Evolutionary conservation across 345 rosid species (phyloP).

Genomic region (Ceriops decandra): DNA sequence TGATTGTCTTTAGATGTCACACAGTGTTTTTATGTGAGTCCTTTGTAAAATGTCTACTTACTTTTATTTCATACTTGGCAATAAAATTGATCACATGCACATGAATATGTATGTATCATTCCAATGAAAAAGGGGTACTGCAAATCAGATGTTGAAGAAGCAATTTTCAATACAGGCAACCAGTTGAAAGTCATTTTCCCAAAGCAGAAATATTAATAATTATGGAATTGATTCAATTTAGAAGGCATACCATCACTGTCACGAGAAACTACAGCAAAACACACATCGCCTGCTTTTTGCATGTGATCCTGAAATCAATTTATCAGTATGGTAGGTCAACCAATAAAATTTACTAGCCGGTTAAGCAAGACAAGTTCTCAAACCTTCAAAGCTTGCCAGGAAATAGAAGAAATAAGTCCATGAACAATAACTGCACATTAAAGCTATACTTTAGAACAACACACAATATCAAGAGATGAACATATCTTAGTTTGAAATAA

Average conservation of each 20-base stretch:
- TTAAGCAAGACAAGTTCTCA: slow-evolving; percentile 10
- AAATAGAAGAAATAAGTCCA: slow-evolving; percentile 88
- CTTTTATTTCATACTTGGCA: too few species aligned
- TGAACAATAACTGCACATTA: slow-evolving; percentile 69
- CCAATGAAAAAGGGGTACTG: too few species aligned
- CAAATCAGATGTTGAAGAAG: background rate
- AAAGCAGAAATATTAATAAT: background rate
- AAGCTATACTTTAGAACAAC: slow-evolving; percentile 1
- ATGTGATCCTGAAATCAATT: slow-evolving; percentile 72
- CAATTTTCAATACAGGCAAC: background rate
- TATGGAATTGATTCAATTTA: background rate
- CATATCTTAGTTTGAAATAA: slow-evolving; percentile 16
- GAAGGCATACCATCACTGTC: slow-evolving; percentile 66
- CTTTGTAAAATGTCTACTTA: too few species aligned
- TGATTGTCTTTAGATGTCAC: too few species aligned
- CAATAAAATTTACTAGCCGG: background rate
- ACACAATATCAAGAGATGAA: background rate
- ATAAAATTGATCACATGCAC: too few species aligned
- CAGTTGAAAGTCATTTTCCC: background rate
- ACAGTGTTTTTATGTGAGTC: too few species aligned
- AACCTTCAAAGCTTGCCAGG: slow-evolving; percentile 99
- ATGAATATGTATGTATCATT: too few species aligned
- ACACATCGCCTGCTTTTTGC: slow-evolving; percentile 96
- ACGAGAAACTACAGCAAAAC: slow-evolving; percentile 89
- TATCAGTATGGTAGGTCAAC: slow-evolving; percentile 2